A percentile compares a stretch with the other conserved stretches of the same genome.
Evolutionary conservation across 2,329 filamentous ascomycete genomes (phyloP).

Genomic region (Fusarium poae): DNA sequence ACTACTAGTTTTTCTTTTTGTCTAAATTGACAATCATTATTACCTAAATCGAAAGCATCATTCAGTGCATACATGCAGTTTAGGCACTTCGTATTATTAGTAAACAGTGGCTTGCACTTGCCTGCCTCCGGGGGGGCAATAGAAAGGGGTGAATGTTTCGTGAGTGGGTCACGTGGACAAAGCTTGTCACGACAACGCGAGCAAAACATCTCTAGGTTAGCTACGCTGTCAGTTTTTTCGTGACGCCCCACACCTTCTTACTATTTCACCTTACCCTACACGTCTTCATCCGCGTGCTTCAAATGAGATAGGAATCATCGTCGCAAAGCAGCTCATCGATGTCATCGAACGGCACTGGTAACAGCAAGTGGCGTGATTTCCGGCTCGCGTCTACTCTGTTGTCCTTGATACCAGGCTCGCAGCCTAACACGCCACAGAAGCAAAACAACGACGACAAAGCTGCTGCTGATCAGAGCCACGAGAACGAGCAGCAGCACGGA

Average conservation of each 20-base stretch:
- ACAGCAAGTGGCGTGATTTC: conserved; percentile 53
- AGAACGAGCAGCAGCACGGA: conserved; percentile 38
- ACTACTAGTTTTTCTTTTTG: conserved; percentile 32
- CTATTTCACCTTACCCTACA: conserved; percentile 47
- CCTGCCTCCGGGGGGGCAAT: background rate
- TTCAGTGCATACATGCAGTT: background rate
- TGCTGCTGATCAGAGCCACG: conserved; percentile 36
- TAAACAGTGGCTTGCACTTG: background rate
- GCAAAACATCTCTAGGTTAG: conserved; percentile 32
- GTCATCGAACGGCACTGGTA: conserved; percentile 44
- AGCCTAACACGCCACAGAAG: conserved; percentile 46
- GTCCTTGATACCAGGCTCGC: conserved; percentile 48
- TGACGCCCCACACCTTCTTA: conserved; percentile 47
- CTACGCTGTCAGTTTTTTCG: conserved; percentile 47
- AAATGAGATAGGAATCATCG: conserved; percentile 37
- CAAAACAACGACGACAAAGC: conserved; percentile 38
- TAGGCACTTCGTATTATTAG: background rate
- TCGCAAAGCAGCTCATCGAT: conserved; percentile 44
- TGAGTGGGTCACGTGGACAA: conserved; percentile 35
- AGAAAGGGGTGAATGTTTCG: conserved; percentile 19
- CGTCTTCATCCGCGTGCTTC: conserved; percentile 32
- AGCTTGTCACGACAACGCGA: conserved; percentile 30
- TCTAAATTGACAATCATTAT: conserved; percentile 4
- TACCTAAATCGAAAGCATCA: background rate
- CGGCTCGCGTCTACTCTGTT: conserved; percentile 51